Base-by-base conservation (phyloP, 129 eudicot genomes). In the Logfia minima region DNA sequence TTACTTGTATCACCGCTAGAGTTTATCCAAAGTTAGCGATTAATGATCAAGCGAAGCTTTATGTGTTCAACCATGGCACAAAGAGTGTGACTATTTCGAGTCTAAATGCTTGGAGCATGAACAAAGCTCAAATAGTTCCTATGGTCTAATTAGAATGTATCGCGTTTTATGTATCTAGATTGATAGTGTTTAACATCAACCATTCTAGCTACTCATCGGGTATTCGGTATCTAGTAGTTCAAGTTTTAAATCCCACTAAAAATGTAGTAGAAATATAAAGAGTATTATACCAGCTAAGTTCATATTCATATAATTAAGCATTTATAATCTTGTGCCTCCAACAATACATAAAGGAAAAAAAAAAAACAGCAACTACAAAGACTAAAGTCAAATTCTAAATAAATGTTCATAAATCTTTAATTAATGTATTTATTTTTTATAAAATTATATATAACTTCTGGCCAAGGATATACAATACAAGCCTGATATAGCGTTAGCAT, bases 1-100 rank as follows among this genome's bases (percentile, higher is more conserved):
- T 74, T 64, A 65, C 79, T 59, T 88, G 92, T 83, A 88, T 85
- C 34, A 85, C 87, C 0, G 83, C 89, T 66, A 83, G 92, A 74
- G 86, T 88, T 10, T 88, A 88, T 75, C 92, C 89, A 4, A 83
- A 82, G 64, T 23, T 83, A 32, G 86, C 89, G 10, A 66, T 85
- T 64, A 63, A 80, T 28, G 37, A 64, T 61, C 72, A 82, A 17
- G 83, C 92, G 0, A 72, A 85, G 81, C 56, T 88, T 23, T 88
- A 83, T 75, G 87, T 82, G 48, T 88, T 88, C 62, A 85, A 85
- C 65, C 24, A 79, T 32, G 86, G 86, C 77, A 34, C 67, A n/a
- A 28, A 69, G 43, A 70, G 31, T 68, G 75, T 82, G 51, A 69
- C 65, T 29, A 71, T 82, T 31, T 79, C 79, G 19, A 79, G 58